These are phyloP conservation scores for Aspergillus latus DNA, from an alignment of 2,329 filamentous ascomycete genomes.

Conservation along the genomic window DNA sequence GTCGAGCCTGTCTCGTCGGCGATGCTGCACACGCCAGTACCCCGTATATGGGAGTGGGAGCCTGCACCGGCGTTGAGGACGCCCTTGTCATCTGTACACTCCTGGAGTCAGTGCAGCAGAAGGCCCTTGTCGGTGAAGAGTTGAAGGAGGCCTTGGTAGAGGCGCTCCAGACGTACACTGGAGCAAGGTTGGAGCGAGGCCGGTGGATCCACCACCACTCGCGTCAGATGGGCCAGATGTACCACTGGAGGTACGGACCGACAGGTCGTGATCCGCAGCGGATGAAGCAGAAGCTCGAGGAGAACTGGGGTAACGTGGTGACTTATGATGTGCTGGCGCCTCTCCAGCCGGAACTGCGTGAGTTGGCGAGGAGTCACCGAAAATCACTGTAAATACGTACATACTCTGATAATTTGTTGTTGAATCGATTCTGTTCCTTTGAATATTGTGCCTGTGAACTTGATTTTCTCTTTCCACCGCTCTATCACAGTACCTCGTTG, in stretches of 20 bases:
- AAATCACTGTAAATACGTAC: too few relatives aligned
- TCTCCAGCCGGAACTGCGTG: neutral
- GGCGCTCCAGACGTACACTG: neutral
- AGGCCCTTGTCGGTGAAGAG: neutral
- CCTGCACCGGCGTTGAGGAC: conserved; percentile 15
- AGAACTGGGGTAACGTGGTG: neutral
- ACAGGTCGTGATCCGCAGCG: neutral
- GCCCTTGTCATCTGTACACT: conserved; percentile 9
- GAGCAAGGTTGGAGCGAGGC: neutral
- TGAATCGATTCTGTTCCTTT: too few relatives aligned
- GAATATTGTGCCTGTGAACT: too few relatives aligned
- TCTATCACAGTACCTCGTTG: too few relatives aligned
- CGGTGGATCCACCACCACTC: neutral
- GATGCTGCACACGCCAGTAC: conserved; percentile 17
- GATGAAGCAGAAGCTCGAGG: conserved; percentile 1
- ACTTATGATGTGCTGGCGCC: neutral
- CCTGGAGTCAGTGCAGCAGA: conserved; percentile 4
- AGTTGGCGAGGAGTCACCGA: neutral
- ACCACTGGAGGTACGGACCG: neutral
- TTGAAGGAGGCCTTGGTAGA: neutral
- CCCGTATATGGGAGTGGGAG: conserved; percentile 16
- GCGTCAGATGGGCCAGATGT: neutral
- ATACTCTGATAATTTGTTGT: too few relatives aligned
- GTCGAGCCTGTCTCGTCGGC: conserved; percentile 12
- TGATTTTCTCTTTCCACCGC: too few relatives aligned